Evolutionary conservation across 139 green algal species (phyloP).

Genomic region (Chlorella vulgaris): DNA sequence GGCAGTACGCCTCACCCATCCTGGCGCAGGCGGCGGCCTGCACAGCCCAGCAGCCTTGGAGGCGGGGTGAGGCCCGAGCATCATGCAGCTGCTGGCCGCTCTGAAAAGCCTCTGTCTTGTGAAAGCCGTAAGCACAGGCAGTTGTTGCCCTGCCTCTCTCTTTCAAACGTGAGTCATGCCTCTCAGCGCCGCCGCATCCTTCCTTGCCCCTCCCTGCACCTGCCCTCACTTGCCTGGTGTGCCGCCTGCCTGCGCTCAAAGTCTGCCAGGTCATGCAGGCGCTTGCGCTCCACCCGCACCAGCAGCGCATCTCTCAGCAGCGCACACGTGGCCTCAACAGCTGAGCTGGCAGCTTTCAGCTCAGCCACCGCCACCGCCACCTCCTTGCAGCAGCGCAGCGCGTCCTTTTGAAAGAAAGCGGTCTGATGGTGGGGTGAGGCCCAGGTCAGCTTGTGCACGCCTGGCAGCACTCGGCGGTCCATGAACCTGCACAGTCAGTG

Average conservation of each 20-base stretch:
- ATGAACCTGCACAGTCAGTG: constrained; percentile 44
- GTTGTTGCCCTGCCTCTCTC: no score
- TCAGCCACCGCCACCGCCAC: constrained; percentile 68
- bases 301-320: constrained; percentile 72
- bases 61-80: no score
- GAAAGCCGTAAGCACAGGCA: no score
- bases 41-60: background rate
- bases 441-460: constrained; percentile 74
- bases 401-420: constrained; percentile 40
- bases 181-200: no score
- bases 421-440: background rate
- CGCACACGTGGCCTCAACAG: constrained; percentile 68
- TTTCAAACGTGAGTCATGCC: no score
- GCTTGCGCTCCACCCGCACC: constrained; percentile 86
- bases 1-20: constrained; percentile 50
- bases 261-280: constrained; percentile 79
- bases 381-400: constrained; percentile 65
- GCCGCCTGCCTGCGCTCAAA: constrained; percentile 75
- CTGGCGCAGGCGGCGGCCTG: constrained; percentile 11
- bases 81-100: no score
- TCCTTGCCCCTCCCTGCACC: no score
- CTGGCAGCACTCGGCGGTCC: constrained; percentile 84
- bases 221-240: no score
- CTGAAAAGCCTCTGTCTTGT: no score
- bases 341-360: constrained; percentile 71